Evolutionary conservation across 306 rosid genomes (phyloP), one percentile per base, ranked within the genome.

Genomic region (Clitoria ternatea): DNA sequence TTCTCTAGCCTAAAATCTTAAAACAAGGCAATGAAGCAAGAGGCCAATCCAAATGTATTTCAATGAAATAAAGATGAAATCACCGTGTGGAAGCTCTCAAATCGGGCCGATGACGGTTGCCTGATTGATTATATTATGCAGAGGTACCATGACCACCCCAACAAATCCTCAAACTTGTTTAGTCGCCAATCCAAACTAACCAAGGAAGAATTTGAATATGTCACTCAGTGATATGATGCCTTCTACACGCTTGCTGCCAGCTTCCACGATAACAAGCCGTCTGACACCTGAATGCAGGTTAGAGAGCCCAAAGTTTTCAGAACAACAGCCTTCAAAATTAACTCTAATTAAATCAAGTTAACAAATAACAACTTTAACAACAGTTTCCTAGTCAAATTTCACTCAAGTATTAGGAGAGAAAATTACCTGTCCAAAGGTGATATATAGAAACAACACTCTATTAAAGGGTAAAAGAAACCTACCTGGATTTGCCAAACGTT

Each of bases 211-310:
- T 86, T 89, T 91, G 83, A 95, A 89, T 72, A 95, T 61, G 84
- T 95, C 99, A 36, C 88, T 80, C 78, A 95, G 74, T 17, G 99
- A 81, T 79, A 95, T 73, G 30, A 95, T 80, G 81, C 99, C 99
- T 83, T 91, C 96, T 26, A 95, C 93, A 0, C 96, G 91, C 87
- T 91, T 95, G 81, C 97, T 91, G 52, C 99, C 99, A 23, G 99
- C 99, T 83, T 95, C 99, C 79, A 95, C 99, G 18, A 95, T 85
- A 10, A 91, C 85, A 42, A 95, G 87, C 75, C 99, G 88, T 70
- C 99, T 78, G 44, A 95, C 88, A 48, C 97, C 99, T 94, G 87
- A 61, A 73, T 68, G 27, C 79, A 72, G 4, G 44, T 70, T 45
- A 43, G 20, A 66, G 10, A 4, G 17, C 59, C 22, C 57, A 55